Evolutionary conservation across 2,329 filamentous ascomycete species (phyloP), one percentile per base, ranked within the genome.

Genomic region (Lanzia echinophila): DNA sequence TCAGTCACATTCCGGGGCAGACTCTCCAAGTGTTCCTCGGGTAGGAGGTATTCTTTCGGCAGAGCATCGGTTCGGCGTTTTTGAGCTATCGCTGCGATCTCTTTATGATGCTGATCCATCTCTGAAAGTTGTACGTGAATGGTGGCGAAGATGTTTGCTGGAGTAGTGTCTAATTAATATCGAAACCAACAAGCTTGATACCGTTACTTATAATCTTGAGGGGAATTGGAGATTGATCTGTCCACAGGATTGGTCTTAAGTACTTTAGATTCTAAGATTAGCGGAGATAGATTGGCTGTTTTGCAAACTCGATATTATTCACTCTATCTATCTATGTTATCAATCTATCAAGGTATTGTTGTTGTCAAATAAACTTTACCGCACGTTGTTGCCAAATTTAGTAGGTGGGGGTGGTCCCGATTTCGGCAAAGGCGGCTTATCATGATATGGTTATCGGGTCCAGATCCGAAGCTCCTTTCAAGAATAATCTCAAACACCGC

Each of bases 31-130:
- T 53, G 33, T 49, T 60, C 53, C 22, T 56, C 51, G 17, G 65
- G 58, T 19, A 67, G 63, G 7, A 65, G 57, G 41, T 65, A 65
- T 47, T 67, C 63, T 49, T 64, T 64, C 38, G 62, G 60, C 10
- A 68, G 60, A 7, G 65, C 60, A 54, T 62, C 63, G 55, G 67
- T 63, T 53, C 68, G 60, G 24, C 68, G 58, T 50, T 69, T 68
- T 42, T 63, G 66, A 44, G 70, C 70, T 50, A 70, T 67, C 12
- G 60, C 65, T 15, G 70, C 68, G 38, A 70, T 65, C 55, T 72
- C 66, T 51, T 69, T 67, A 52, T 72, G 71, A 32, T 67, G 58
- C 54, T 67, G 64, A 19, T 56, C 62, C 67, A 68, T 68, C 13
- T 58, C 61, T 31, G 48, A 28, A 17, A 13, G 12, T 11, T 17